Conservation (phyloP, 768 basidiomycete species). For the Trametes elegans region DNA sequence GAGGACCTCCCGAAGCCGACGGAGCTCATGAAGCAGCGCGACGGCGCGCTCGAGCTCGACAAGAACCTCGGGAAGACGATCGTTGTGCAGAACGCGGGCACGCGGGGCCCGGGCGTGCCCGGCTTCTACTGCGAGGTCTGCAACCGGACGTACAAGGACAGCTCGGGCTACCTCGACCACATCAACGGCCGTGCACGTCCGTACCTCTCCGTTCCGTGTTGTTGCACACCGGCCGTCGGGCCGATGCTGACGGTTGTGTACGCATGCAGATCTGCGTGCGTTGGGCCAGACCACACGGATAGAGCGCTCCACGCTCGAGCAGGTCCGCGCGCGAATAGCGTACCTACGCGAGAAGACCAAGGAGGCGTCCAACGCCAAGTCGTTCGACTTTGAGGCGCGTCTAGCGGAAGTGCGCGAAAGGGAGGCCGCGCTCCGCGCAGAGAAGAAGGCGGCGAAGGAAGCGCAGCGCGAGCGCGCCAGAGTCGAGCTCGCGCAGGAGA, state of each 20-base stretch:
- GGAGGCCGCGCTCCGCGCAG: slow-evolving; percentile 62
- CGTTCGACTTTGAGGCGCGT: slow-evolving; percentile 93
- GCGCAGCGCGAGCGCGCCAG: slow-evolving; percentile 73
- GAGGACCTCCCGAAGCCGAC: slow-evolving; percentile 92
- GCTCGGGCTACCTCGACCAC: slow-evolving; percentile 91
- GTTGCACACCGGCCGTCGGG: not conserved
- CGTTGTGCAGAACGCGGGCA: slow-evolving; percentile 84
- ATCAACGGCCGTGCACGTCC: slow-evolving; percentile 91
- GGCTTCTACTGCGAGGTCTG: slow-evolving; percentile 95
- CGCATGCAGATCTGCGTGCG: slow-evolving; percentile 84
- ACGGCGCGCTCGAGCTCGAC: slow-evolving; percentile 81
- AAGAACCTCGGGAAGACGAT: slow-evolving; percentile 95
- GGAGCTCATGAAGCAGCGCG: slow-evolving; percentile 88
- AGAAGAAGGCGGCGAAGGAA: slow-evolving; percentile 79
- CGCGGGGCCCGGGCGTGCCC: slow-evolving; percentile 84
- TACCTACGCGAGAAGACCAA: slow-evolving; percentile 84
- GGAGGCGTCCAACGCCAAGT: slow-evolving; percentile 77
- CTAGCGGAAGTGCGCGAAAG: slow-evolving; percentile 77
- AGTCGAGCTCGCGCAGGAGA: slow-evolving; percentile 57
- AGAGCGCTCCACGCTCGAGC: slow-evolving; percentile 84
- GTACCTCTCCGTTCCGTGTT: slow-evolving; percentile 33
- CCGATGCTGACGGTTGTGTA: not conserved
- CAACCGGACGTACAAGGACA: slow-evolving; percentile 90
- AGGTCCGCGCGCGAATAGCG: slow-evolving; percentile 91
- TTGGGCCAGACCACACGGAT: slow-evolving; percentile 96